Base-by-base conservation (phyloP, 139 green algal genomes). In the Bryopsis sp. region DNA sequence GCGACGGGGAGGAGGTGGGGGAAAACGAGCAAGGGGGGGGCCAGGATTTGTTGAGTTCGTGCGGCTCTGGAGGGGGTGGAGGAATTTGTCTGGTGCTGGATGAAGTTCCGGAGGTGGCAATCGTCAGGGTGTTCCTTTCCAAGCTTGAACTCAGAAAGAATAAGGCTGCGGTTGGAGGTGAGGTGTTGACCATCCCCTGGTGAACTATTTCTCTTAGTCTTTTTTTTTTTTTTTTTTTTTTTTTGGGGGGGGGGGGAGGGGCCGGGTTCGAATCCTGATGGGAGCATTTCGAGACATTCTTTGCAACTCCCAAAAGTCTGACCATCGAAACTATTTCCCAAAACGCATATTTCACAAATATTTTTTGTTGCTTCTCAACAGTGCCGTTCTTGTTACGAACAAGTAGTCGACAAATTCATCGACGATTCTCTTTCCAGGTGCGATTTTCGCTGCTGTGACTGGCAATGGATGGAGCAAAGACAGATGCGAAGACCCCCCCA, bases 41-140 rank as follows among this genome's bases (percentile, higher is more conserved):
- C 43, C 15, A 50, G 43, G 43, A 50, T 19, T 50, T 19, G 11
- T 19, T 50, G 15, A 61, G 19, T 57, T 36, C 62, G 24, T 69
- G 62, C 26, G 54, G 38, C 37, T 36, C 62, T 31, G 62, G 62
- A 50, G 62, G 62, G n/a, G 62, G 62, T 4, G 62, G 62, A 35
- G 62, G 35, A 35, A 69, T 69, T 35, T 69, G 62, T 22, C 29
- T 69, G 8, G 62, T 54, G 22, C 62, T 69, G 22, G 37, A 35
- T 57, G 38, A 54, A 33, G 39, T 69, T 8, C 38, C 62, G 5
- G 62, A 69, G 43, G 5, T 35, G 26, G 62, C 39, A 3, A 48
- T 22, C 8, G 39, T 69, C 35, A 54, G 7, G 5, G 62, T 69
- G 24, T 35, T 57, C 15, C 19, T 69, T 28, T 5, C 19, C 3